phyloP scores from a whole-genome alignment of 192 early-diverging fungal genomes.

The Coemansia sp. region DNA sequence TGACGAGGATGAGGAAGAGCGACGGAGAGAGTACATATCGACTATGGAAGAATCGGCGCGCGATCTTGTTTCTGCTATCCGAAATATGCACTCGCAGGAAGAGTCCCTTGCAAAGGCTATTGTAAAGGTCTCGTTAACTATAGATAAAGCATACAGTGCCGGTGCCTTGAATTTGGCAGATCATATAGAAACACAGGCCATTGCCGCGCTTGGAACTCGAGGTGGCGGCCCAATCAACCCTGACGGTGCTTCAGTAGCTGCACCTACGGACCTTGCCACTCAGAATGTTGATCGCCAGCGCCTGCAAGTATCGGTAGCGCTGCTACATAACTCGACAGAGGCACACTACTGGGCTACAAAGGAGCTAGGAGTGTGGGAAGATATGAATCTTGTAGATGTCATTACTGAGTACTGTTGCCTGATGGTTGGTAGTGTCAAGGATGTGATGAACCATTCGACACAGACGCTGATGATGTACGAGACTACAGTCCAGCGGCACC shows the following conservation, averaged over 20 bases:
- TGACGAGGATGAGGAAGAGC: slow-evolving; percentile 52
- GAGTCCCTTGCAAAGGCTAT: slow-evolving; percentile 35
- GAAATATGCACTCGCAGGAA: slow-evolving; percentile 36
- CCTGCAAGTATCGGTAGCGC: slow-evolving; percentile 30
- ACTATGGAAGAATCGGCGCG: slow-evolving; percentile 30
- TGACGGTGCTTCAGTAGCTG: neutral
- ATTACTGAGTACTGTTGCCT: slow-evolving; percentile 31
- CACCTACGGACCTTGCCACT: no score
- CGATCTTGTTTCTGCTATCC: slow-evolving; percentile 28
- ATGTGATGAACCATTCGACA: slow-evolving; percentile 46
- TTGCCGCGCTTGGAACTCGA: neutral
- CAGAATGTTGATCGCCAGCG: slow-evolving; percentile 21
- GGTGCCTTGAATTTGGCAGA: slow-evolving; percentile 9
- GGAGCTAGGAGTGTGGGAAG: slow-evolving; percentile 46
- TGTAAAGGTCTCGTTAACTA: slow-evolving; percentile 31
- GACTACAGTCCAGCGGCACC: slow-evolving; percentile 44
- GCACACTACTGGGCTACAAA: slow-evolving; percentile 45
- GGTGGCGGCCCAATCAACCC: neutral
- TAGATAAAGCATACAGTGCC: slow-evolving; percentile 27
- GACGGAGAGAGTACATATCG: slow-evolving; percentile 42
- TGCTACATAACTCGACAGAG: slow-evolving; percentile 43
- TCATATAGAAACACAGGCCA: neutral
- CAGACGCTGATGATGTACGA: slow-evolving; percentile 48
- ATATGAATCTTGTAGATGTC: slow-evolving; percentile 43
- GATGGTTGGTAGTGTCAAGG: slow-evolving; percentile 42